Evolutionary conservation across 352 stramenopile species (phyloP).

Genomic region (Aphanomyces euteiches): DNA sequence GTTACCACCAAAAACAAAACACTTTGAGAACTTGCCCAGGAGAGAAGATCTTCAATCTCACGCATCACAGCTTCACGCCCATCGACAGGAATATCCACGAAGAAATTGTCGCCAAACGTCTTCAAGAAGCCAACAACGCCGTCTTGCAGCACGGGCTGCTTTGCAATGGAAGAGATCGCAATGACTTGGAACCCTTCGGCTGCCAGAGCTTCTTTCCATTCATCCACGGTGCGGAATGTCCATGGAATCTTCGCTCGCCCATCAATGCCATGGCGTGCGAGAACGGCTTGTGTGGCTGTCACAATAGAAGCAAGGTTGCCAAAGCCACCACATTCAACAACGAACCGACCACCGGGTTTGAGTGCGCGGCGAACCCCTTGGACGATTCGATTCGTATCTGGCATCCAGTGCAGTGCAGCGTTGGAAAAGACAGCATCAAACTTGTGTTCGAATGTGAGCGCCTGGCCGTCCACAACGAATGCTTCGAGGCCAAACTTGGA

Average conservation of each 20-base stretch:
- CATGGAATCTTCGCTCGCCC: conserved; percentile 34
- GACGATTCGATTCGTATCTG: conserved; percentile 32
- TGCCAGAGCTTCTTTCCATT: conserved; percentile 35
- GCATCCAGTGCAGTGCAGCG: conserved; percentile 42
- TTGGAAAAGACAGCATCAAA: conserved; percentile 43
- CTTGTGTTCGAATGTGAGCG: conserved; percentile 10
- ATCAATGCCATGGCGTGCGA: conserved; percentile 34
- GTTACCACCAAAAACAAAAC: neutral
- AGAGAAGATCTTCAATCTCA: conserved; percentile 1
- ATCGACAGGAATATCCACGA: neutral
- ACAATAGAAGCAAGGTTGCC: conserved; percentile 35
- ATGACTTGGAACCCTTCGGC: conserved; percentile 21
- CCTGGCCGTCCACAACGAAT: conserved; percentile 18
- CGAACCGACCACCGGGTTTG: conserved; percentile 38
- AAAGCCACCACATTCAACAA: conserved; percentile 43
- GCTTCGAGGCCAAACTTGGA: conserved; percentile 11
- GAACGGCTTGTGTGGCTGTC: conserved; percentile 28
- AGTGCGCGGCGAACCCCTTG: conserved; percentile 32
- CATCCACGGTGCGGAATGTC: conserved; percentile 39
- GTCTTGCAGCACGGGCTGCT: conserved; percentile 5
- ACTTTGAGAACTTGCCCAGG: conserved; percentile 1
- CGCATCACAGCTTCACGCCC: conserved; percentile 1
- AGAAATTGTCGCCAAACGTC: conserved; percentile 21
- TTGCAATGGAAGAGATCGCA: neutral
- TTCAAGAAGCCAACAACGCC: conserved; percentile 10